These are phyloP conservation scores for Colletotrichum godetiae DNA, from an alignment of 2,329 filamentous ascomycete genomes.

Conservation along the genomic window DNA sequence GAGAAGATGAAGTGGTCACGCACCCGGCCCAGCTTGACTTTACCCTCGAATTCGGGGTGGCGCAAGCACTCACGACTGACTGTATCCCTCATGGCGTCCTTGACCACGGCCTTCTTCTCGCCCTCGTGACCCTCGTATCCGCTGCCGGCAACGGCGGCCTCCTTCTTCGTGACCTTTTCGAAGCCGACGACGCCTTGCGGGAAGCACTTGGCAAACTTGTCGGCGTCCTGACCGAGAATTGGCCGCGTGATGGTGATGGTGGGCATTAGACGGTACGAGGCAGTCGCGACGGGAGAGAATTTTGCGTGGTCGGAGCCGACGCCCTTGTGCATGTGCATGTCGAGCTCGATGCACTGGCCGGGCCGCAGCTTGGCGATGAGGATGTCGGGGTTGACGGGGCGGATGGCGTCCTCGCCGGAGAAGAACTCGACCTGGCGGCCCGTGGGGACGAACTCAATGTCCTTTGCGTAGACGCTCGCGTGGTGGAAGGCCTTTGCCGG, in stretches of 20 bases:
- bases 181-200: slow-evolving; percentile 87
- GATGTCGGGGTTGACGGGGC: slow-evolving; percentile 89
- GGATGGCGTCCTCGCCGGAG: slow-evolving; percentile 73
- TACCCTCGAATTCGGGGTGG: slow-evolving; percentile 92
- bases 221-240: slow-evolving; percentile 86
- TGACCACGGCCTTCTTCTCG: slow-evolving; percentile 87
- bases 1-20: slow-evolving; percentile 98
- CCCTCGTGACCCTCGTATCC: slow-evolving; percentile 81
- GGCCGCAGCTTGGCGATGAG: slow-evolving; percentile 94
- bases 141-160: slow-evolving; percentile 68
- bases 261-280: slow-evolving; percentile 90
- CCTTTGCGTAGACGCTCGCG: slow-evolving; percentile 83
- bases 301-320: slow-evolving; percentile 95
- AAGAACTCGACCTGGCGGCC: slow-evolving; percentile 78
- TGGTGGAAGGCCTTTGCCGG: slow-evolving; percentile 87
- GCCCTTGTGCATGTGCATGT: slow-evolving; percentile 95
- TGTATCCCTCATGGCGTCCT: slow-evolving; percentile 91
- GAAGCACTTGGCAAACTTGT: slow-evolving; percentile 92
- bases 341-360: slow-evolving; percentile 85
- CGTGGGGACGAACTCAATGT: slow-evolving; percentile 80
- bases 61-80: slow-evolving; percentile 93
- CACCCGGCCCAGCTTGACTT: slow-evolving; percentile 91
- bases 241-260: slow-evolving; percentile 86
- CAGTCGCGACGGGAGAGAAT: slow-evolving; percentile 95
- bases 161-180: slow-evolving; percentile 75